A percentile compares a stretch with the other conserved stretches of the same genome.
Evolutionary conservation across 2,329 filamentous ascomycete genomes (phyloP).

Genomic region (Zymoseptoria brevis): DNA sequence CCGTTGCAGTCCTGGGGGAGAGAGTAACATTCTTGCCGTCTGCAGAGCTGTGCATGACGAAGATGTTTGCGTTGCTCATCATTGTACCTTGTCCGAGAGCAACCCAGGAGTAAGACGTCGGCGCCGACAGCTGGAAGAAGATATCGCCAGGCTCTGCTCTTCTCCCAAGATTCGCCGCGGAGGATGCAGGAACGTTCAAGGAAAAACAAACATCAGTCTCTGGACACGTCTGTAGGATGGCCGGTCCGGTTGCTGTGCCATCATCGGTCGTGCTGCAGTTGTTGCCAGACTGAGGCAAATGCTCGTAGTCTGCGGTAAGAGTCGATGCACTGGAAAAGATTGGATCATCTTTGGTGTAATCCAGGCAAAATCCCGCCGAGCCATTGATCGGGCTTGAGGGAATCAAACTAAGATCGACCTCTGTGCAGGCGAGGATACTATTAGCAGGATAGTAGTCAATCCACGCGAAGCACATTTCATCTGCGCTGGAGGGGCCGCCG

Average conservation of each 20-base stretch:
- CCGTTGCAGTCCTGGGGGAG: constrained; percentile 42
- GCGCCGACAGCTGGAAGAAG: constrained; percentile 49
- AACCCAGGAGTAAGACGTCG: constrained; percentile 46
- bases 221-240: not conserved
- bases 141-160: constrained; percentile 44
- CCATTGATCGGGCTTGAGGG: constrained; percentile 4
- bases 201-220: constrained; percentile 35
- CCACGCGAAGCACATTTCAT: constrained; percentile 18
- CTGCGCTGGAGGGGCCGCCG: constrained; percentile 11
- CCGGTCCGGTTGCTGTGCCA: not conserved
- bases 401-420: constrained; percentile 6
- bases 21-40: constrained; percentile 48
- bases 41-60: constrained; percentile 48
- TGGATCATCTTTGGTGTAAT: constrained; percentile 3
- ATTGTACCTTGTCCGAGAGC: constrained; percentile 41
- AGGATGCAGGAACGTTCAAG: constrained; percentile 46
- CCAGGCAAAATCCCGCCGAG: constrained; percentile 9
- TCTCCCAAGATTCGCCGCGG: constrained; percentile 33
- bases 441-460: constrained; percentile 16
- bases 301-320: constrained; percentile 5
- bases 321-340: constrained; percentile 3
- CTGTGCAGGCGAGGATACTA: constrained; percentile 12
- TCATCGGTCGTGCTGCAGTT: constrained; percentile 3
- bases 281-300: constrained; percentile 3
- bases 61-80: constrained; percentile 52